Base-by-base conservation (phyloP, 2,329 filamentous ascomycete genomes). In the Talaromyces sp. region DNA sequence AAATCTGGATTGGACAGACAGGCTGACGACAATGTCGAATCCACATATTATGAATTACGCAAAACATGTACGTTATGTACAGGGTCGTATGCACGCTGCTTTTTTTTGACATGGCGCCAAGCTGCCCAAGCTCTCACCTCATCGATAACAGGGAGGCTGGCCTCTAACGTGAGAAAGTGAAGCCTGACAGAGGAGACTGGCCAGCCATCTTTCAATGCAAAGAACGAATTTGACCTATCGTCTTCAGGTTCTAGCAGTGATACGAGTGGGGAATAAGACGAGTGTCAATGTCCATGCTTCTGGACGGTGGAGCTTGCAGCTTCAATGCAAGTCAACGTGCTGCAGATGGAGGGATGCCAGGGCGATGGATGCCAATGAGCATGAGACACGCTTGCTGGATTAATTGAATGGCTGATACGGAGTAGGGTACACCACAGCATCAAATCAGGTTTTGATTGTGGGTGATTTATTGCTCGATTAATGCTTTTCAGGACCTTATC, bases 281-380 rank as follows among this genome's bases (percentile, higher is more conserved):
- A 56, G 33, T 56, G 52, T 37, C 50, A 37, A 56, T 56, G 13
- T 52, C 48, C 16, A 54, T 54, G 22, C 16, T 13, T 54, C 48
- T 54, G 27, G 16, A 54, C 27, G 19, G 50, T 54, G 50, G 50
- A 56, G 50, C 31, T 56, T 52, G 48, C 27, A 52, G 27, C 48
- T 31, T 33, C 4, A 16, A 35, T 37, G 31, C 50, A 56, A 56
- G 50, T 52, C 9, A 60, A 60, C 31, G 13, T 60, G 31, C 41
- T 50, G 58, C 39, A 24, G 43, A 45, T 22, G 58, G 22, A 50
- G 39, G 59, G 43, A 50, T 41, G 59, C 37, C n/a, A 14, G 31
- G 27, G n/a, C 57, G n/a, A 45, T 43, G 33, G 27, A 58, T 59
- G 43, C 62, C 62, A 64, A 64, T 64, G 43, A 64, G 41, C 33